These are phyloP conservation scores for Cryphonectria parasitica DNA, from an alignment of 2,329 filamentous ascomycete genomes.

Conservation along the genomic window DNA sequence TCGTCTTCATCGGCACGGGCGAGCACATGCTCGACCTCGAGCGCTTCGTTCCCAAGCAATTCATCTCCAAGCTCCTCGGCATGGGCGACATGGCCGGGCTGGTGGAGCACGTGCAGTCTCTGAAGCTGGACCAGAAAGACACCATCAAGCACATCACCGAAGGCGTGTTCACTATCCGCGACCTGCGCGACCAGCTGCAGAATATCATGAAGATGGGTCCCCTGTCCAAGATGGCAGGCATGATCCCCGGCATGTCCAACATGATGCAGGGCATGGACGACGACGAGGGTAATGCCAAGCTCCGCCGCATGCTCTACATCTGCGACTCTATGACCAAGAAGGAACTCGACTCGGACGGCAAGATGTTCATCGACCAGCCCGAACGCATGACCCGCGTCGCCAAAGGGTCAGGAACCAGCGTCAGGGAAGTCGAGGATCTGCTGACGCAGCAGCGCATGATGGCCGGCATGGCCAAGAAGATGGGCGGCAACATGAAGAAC, in stretches of 20 bases:
- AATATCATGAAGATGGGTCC: conserved; percentile 99
- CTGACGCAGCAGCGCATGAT: conserved; percentile 99
- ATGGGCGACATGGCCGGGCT: conserved; percentile 97
- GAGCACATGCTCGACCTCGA: conserved; percentile 97
- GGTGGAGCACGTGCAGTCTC: conserved; percentile 93
- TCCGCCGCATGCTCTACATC: conserved; percentile 98
- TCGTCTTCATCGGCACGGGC: conserved; percentile 96
- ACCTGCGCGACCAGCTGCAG: conserved; percentile 90
- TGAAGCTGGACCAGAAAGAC: conserved; percentile 96
- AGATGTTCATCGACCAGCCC: conserved; percentile 90
- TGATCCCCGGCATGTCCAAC: conserved; percentile 94
- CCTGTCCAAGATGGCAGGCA: conserved; percentile 94
- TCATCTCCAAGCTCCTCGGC: conserved; percentile 89
- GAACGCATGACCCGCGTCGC: conserved; percentile 92
- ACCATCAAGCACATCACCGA: conserved; percentile 99
- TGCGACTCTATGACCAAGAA: conserved; percentile 98
- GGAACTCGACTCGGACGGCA: conserved; percentile 93
- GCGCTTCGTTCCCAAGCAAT: conserved; percentile 88
- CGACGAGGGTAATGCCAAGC: conserved; percentile 88
- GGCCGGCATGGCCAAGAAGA: conserved; percentile 98
- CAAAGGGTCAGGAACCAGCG: conserved; percentile 84
- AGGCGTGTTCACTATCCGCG: conserved; percentile 92
- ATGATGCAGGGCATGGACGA: conserved; percentile 98
- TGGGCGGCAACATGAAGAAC: conserved; percentile 97
- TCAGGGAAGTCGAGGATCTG: conserved; percentile 91